Percentiles rank a stretch among this genome's conserved stretches.
phyloP scores from a whole-genome alignment of 1,284 basidiomycete species.

The Boletus nobilissimus region DNA sequence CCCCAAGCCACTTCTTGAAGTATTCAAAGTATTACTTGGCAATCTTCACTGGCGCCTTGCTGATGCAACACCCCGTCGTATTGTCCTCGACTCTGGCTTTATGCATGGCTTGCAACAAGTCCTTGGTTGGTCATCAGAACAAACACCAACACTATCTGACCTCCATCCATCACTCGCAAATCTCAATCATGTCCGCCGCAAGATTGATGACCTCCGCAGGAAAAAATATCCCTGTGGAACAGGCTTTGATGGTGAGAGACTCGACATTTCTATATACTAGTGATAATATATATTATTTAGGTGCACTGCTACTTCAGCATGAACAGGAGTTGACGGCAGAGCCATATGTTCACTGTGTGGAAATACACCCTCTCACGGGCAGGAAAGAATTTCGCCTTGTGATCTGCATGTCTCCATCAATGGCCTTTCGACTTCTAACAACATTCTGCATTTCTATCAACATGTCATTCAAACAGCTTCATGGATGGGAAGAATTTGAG shows the following conservation, averaged over 20 bases:
- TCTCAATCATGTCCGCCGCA: slow-evolving; percentile 33
- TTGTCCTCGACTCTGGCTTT: slow-evolving; percentile 41
- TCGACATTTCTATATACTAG: too few species aligned
- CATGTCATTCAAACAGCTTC: slow-evolving; percentile 24
- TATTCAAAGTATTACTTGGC: background rate
- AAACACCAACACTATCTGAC: slow-evolving; percentile 26
- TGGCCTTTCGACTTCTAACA: slow-evolving; percentile 4
- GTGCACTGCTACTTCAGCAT: slow-evolving; percentile 1
- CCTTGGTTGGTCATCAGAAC: slow-evolving; percentile 28
- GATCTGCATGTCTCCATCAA: slow-evolving; percentile 11
- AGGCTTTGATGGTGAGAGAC: slow-evolving; percentile 30
- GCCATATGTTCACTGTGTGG: slow-evolving; percentile 29
- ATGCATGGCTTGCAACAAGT: slow-evolving; percentile 25
- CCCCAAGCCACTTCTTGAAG: slow-evolving; percentile 3
- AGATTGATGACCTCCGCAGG: too few species aligned
- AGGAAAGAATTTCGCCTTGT: background rate
- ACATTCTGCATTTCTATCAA: slow-evolving; percentile 16
- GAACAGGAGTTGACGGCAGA: too few species aligned
- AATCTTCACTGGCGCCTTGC: slow-evolving; percentile 36
- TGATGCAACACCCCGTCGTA: slow-evolving; percentile 42
- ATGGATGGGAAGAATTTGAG: slow-evolving; percentile 27
- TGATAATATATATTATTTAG: background rate
- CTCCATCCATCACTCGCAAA: slow-evolving; percentile 47
- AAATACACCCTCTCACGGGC: slow-evolving; percentile 8
- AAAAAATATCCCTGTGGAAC: slow-evolving; percentile 24